These are phyloP conservation scores for Flaveria brownii DNA, from an alignment of 129 eudicot species.

Conservation along the genomic window DNA sequence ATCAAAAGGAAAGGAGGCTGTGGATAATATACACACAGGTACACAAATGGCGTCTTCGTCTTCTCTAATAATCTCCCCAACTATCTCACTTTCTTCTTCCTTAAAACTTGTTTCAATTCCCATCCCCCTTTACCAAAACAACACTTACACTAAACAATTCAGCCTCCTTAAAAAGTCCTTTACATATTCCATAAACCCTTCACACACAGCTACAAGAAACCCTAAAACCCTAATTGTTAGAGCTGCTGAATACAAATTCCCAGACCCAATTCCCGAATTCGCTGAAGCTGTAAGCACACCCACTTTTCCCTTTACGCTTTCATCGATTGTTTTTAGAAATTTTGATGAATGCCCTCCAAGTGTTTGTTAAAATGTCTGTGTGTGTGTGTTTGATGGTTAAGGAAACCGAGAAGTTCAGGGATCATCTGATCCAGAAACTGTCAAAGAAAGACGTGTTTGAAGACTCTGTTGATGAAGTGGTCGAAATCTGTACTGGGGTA, in stretches of 20 bases:
- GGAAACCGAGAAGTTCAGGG: conserved; percentile 74
- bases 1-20: conserved; percentile 6
- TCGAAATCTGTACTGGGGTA: conserved; percentile 73
- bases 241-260: conserved; percentile 91
- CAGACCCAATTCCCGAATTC: conserved; percentile 97
- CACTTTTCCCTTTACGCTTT: background rate
- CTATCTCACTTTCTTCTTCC: conserved; percentile 34
- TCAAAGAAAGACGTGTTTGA: conserved; percentile 71
- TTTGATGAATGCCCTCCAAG: conserved; percentile 1
- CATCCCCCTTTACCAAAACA: conserved; percentile 14
- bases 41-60: conserved; percentile 38
- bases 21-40: conserved; percentile 25
- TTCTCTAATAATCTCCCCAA: conserved; percentile 29
- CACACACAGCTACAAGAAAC: conserved; percentile 34
- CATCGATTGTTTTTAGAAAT: background rate
- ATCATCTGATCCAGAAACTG: conserved; percentile 48
- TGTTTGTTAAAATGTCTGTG: conserved; percentile 27
- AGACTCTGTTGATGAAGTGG: conserved; percentile 67
- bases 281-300: conserved; percentile 63
- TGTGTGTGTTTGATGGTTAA: conserved; percentile 24
- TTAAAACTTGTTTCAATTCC: conserved; percentile 33
- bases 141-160: background rate
- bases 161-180: conserved; percentile 21
- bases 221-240: conserved; percentile 53
- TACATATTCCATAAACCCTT: conserved; percentile 31